These are phyloP conservation scores for Nicotiana noctiflora DNA, from an alignment of 257 asterid genomes.

Conservation along the genomic window DNA sequence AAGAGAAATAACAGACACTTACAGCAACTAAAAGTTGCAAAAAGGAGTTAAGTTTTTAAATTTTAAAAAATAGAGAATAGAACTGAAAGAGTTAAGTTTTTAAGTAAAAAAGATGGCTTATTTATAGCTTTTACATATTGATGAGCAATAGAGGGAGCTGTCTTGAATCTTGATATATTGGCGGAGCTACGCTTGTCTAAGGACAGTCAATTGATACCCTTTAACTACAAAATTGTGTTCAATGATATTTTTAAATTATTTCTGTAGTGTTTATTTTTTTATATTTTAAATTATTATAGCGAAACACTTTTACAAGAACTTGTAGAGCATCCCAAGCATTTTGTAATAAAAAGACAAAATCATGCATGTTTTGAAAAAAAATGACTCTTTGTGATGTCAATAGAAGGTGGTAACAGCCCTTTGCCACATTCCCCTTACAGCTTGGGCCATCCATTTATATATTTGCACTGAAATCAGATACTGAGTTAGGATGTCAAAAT, in stretches of 20 bases:
- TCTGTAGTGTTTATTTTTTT: too few relatives aligned
- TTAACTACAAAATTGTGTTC: too few relatives aligned
- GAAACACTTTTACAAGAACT: conserved; percentile 9
- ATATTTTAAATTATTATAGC: too few relatives aligned
- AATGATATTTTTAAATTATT: too few relatives aligned
- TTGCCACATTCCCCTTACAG: not conserved
- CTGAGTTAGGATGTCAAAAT: too few relatives aligned
- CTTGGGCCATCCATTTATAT: not conserved
- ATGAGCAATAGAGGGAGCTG: not conserved
- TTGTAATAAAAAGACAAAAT: conserved; percentile 23
- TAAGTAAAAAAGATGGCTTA: not conserved
- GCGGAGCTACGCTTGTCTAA: too few relatives aligned
- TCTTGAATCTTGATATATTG: too few relatives aligned
- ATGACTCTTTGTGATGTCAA: not conserved
- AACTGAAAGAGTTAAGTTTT: not conserved
- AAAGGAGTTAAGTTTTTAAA: not conserved
- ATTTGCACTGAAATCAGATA: not conserved
- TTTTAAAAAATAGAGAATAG: not conserved
- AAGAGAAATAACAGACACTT: not conserved
- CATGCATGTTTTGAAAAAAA: conserved; percentile 11
- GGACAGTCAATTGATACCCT: too few relatives aligned
- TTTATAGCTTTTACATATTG: not conserved
- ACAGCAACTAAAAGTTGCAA: not conserved
- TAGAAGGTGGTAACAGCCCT: not conserved
- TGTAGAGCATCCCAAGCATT: conserved; percentile 3